Evolutionary conservation across 2,329 filamentous ascomycete genomes (phyloP).

Genomic region (Ascocoryne sarcoides): DNA sequence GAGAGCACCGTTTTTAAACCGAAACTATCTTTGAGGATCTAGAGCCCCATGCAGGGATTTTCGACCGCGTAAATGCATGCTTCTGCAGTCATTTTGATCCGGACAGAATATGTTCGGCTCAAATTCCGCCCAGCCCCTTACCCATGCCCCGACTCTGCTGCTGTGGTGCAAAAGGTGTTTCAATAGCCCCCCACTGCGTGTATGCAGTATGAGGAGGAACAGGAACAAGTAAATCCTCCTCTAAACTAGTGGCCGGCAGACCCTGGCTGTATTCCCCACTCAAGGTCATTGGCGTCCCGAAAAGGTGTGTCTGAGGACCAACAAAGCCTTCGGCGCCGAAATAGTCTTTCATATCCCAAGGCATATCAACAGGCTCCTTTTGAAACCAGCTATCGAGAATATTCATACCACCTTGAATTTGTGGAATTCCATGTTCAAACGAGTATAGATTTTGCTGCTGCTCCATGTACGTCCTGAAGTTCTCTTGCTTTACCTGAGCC

Average conservation of each 20-base stretch:
- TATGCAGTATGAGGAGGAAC: conserved; percentile 17
- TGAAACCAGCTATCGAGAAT: conserved; percentile 21
- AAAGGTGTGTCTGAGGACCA: conserved; percentile 2
- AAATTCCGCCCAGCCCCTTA: conserved; percentile 1
- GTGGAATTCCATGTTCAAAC: conserved; percentile 11
- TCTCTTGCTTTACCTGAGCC: conserved; percentile 11
- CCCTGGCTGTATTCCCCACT: conserved; percentile 8
- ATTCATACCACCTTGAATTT: conserved; percentile 4
- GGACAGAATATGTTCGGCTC: background rate
- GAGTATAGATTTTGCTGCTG: conserved; percentile 16
- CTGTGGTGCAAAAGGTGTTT: conserved; percentile 14
- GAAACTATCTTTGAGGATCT: too few relatives aligned
- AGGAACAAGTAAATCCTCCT: conserved; percentile 10
- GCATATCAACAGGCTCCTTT: conserved; percentile 17
- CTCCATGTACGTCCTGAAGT: conserved; percentile 17
- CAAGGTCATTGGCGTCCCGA: conserved; percentile 7
- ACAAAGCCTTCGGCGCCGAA: conserved; percentile 20
- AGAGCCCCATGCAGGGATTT: too few relatives aligned
- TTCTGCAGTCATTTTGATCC: background rate
- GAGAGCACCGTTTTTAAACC: too few relatives aligned
- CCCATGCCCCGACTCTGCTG: conserved; percentile 6
- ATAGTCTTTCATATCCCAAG: conserved; percentile 22
- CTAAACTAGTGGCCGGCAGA: conserved; percentile 5
- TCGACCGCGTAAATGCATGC: too few relatives aligned
- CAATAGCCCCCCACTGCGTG: conserved; percentile 19